phyloP scores from a whole-genome alignment of 148 eudicot species.

The Chenopodium berlandieri region DNA sequence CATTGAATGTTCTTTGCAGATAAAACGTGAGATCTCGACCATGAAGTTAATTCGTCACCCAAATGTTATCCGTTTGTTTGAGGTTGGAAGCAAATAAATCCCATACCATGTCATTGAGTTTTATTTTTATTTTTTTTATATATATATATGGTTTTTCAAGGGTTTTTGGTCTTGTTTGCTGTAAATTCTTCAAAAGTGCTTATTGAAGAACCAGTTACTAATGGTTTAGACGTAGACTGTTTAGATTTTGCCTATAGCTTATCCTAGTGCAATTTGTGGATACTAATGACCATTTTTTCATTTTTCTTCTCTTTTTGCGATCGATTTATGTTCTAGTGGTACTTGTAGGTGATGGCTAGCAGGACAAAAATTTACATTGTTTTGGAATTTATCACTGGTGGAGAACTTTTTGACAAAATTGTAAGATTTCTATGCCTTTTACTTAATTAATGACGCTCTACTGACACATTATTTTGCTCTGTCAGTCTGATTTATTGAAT shows the following conservation, averaged over 20 bases:
- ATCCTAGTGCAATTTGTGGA: constrained; percentile 5
- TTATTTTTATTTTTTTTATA: not conserved
- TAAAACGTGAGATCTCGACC: constrained; percentile 91
- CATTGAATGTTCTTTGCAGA: constrained; percentile 47
- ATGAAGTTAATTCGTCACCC: constrained; percentile 90
- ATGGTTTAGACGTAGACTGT: not conserved
- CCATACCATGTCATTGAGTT: no score
- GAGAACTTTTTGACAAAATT: constrained; percentile 93
- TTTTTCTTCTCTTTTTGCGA: constrained; percentile 12
- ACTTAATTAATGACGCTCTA: not conserved
- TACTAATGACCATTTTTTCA: constrained; percentile 10
- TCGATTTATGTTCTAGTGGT: constrained; percentile 26
- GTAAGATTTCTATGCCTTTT: constrained; percentile 42
- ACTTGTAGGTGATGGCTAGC: constrained; percentile 93
- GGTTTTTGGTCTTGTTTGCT: not conserved
- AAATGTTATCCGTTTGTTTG: constrained; percentile 80
- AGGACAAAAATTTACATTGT: constrained; percentile 89
- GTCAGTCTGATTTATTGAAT: not conserved
- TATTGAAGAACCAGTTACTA: not conserved
- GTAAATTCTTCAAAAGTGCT: not conserved
- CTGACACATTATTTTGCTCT: not conserved
- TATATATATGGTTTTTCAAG: not conserved
- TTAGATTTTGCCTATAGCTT: not conserved
- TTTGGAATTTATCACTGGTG: constrained; percentile 87
- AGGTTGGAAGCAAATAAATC: constrained; percentile 48